Base-by-base conservation (phyloP, 2,329 filamentous ascomycete species). In the Lasiodiplodia sp. region DNA sequence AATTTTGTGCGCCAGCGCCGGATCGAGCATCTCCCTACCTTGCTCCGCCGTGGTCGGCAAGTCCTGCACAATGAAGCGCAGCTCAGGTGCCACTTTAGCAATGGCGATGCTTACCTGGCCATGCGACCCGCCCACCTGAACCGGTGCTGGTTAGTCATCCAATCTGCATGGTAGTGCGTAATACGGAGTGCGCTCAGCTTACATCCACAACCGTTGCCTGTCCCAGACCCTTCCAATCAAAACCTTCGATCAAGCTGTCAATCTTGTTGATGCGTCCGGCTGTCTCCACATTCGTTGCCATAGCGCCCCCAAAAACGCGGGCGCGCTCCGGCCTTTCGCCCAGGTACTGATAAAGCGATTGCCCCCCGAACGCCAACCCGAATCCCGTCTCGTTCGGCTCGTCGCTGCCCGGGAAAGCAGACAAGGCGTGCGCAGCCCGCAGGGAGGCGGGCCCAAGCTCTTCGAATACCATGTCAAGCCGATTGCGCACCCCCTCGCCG, bases 31-130 rank as follows among this genome's bases (percentile, higher is more conserved):
- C 25, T 53, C 12, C 18, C 47, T 12, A 5, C 40, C 60, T 8
- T 51, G 55, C 53, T 69, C 70, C 37, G 73, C 47, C n/a, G 70
- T 71, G 18, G 44, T 69, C 14, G 74, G 73, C 47, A 78, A 75
- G 40, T 79, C 77, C 67, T 79, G 71, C 31, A 77, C 75, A 6
- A 74, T 69, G 68, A 79, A 75, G 18, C 70, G 74, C 55, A 79
- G 73, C 40, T 75, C 72, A 1, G 75, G 75, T 63, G 72, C 74
- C 12, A 70, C 68, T 8, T 67, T 69, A 2, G 77, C 73, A 12
- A 78, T 75, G 21, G 71, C 71, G 12, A 78, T 70, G 65, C 74
- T 72, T 68, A 73, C 71, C 38, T 73, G 71, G 16, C 70, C 70
- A 8, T 65, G 47, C 4, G 58, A 60, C 11, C 69, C 70, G 8